Evolutionary conservation across 306 rosid genomes (phyloP), one percentile per base, ranked within the genome.

Genomic region (Inga laurina): DNA sequence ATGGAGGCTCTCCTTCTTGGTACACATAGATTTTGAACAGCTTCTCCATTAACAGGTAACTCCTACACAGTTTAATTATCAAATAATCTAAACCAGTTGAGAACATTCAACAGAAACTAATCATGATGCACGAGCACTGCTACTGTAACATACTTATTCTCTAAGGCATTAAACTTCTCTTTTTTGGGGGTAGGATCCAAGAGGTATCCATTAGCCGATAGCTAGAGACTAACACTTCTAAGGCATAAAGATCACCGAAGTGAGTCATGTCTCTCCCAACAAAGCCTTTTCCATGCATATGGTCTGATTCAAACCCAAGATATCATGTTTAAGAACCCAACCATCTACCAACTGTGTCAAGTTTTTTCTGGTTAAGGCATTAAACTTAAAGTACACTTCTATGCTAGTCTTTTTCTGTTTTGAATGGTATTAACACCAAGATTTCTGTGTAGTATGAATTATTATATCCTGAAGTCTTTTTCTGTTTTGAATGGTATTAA

Each of bases 1-100:
- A 81, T 41, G 95, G 95, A 1, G 91, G 90, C 74, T 89, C 93
- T 54, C 93, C 93, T 57, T 90, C 93, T 85, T 87, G 89, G 54
- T 91, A 88, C 2, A 89, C 87, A n/a, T 65, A 91, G 52, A 87
- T 91, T 82, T 82, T 91, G 46, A 91, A 88, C 30, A 88, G 4
- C 48, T 81, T 82, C 79, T 91, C 93, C 95, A 88, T 90, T 76
- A 91, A 80, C 34, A 39, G 79, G 79, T 91, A 84, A 67, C 90
- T 91, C 92, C 93, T 91, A 22, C 76, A 54, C 14, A 30, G 34
- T 71, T 71, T 11, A 21, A 43, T 37, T 8, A 41, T 37, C 74
- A 69, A 68, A 67, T 8, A 68, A 67, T 35, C 11, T 16, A 35
- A 37, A 65, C 10, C 41, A 32, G 6, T 65, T 65, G 19, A 64